Base-by-base conservation (phyloP, 2,329 filamentous ascomycete genomes). In the Pseudocercospora fuligena region DNA sequence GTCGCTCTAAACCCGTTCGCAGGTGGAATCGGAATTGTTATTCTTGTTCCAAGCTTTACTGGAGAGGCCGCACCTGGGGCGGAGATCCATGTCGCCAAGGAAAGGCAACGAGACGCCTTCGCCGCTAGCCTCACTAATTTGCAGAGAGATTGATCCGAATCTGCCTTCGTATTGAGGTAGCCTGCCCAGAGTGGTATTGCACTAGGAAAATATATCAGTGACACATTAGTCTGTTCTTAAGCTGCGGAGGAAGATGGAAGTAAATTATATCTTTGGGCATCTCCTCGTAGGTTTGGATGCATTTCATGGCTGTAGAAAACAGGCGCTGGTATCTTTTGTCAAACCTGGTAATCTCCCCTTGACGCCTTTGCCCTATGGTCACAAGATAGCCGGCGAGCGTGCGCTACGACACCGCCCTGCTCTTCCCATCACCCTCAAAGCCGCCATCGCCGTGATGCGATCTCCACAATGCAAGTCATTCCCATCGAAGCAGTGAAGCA, bases 261-360 rank as follows among this genome's bases (percentile, higher is more conserved):
- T 27, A 12, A 33, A 23, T 1, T 57, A 16, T 33, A 33, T 57
- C n/a, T 11, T 57, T 29, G 53, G 33, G 36, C 56, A 31, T 58
- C 2, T 36, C 29, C 33, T 58, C 56, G 56, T 58, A 43, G 31
- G 43, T 33, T 58, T 23, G 56, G 16, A 58, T 58, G 56, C 56
- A 58, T 40, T 58, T 58, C 56, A 25, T 58, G 56, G 56, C 56
- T 58, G 56, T 58, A 58, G 56, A 58, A 58, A 58, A 58, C 56
- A 40, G 56, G 56, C 29, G 56, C 56, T 58, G 56, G 56, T 36
- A 58, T 58, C 33, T 40, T 58, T 58, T 31, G 19, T 33, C 40
- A 43, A 58, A 58, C 56, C 56, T 58, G 56, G 56, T 43, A 58
- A 19, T 58, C 33, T 58, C 16, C 56, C 56, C 29, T 58, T 58